Conservation (phyloP, 495 filamentous ascomycete genomes). For the Penicillium goetzii region DNA sequence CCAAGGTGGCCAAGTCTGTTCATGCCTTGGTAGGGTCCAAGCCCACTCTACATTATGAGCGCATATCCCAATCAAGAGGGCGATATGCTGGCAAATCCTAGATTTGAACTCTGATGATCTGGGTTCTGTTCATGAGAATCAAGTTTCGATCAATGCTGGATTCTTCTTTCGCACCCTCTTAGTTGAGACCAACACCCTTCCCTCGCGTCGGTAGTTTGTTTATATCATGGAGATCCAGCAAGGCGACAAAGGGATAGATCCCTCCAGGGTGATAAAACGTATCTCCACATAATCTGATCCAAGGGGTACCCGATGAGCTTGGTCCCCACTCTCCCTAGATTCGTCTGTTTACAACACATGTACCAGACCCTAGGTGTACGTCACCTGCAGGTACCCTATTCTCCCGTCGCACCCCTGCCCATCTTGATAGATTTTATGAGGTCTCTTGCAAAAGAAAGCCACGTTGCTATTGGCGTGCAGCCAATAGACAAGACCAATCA, state of each 20-base stretch:
- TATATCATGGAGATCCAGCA: not conserved
- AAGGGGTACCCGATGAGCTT: slow-evolving; percentile 2
- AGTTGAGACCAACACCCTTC: not conserved
- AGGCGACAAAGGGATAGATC: slow-evolving; percentile 9
- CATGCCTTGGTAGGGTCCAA: not conserved
- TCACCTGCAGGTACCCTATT: slow-evolving; percentile 28
- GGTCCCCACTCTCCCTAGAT: slow-evolving; percentile 2
- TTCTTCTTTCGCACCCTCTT: not conserved
- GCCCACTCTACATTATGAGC: not conserved
- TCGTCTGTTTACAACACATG: slow-evolving; percentile 1
- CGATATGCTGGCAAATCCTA: not conserved
- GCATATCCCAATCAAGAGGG: not conserved
- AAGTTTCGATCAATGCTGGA: not conserved
- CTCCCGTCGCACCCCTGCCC: slow-evolving; percentile 2
- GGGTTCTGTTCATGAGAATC: not conserved
- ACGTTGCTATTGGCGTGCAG: not conserved
- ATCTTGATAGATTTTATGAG: not conserved
- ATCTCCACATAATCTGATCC: slow-evolving; percentile 3
- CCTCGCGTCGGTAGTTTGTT: slow-evolving; percentile 6
- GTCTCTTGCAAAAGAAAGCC: not conserved
- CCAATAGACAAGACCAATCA: not conserved
- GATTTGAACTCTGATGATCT: not conserved
- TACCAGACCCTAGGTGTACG: slow-evolving; percentile 11
- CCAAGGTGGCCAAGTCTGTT: not conserved
- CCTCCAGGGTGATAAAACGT: not conserved